Base-by-base conservation (phyloP, 1,284 basidiomycete genomes). In the Somion occarium region DNA sequence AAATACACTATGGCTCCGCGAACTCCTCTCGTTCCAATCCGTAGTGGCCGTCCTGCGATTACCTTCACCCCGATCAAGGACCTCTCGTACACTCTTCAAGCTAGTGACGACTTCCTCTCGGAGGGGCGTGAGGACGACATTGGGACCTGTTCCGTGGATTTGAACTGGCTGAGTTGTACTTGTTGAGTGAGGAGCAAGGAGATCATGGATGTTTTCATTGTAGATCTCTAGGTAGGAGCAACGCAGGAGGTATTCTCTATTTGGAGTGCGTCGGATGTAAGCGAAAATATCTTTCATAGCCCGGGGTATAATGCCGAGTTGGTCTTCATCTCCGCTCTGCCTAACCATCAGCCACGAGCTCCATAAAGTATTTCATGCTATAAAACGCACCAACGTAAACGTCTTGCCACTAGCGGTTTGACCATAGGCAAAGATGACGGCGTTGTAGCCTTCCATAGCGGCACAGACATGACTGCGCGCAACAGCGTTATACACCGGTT, bases 191-290 rank as follows among this genome's bases (percentile, higher is more conserved):
- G 91, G 88, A 1, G 91, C 86, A 24, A 95, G 80, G 2, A 94
- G 72, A 62, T 95, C 94, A 56, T 92, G 82, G 54, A 99, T 89
- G 0, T 83, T 79, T 69, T 99, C 96, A 69, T 99, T 99, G 74
- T 98, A 98, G 49, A 98, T 93, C 62, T 98, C 95, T 42, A 98
- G 82, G 66, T 98, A 98, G 2, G 91, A 93, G 58, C 93, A 95
- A 9, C 96, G 84, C 1, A 99, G 79, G 12, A 99, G 81, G 68
- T 94, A 98, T 68, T 98, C 96, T 50, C 93, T 79, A n/a, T 78
- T 71, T 0, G 86, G 79, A 0, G 83, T 87, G 41, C 75, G 76
- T 38, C 79, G 79, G 65, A 92, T 92, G 62, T 81, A 85, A 0
- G 78, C 76, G 64, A 92, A 92, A 1, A 93, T 82, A 53, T 92